These are phyloP conservation scores for Nicotiana noctiflora DNA, from an alignment of 257 asterid species.

Conservation along the genomic window DNA sequence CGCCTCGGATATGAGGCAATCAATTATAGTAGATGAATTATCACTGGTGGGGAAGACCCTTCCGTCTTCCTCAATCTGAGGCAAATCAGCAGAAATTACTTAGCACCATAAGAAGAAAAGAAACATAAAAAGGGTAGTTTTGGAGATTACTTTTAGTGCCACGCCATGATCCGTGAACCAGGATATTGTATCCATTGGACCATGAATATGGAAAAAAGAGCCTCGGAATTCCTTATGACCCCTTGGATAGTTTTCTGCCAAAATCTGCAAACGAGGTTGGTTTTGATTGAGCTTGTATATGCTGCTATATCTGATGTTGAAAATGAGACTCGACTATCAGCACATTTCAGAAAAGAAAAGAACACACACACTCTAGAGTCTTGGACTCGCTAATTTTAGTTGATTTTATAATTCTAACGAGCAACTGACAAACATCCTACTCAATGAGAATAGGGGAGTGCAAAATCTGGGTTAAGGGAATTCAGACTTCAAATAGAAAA, in stretches of 20 bases:
- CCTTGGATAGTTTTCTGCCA: constrained; percentile 89
- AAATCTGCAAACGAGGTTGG: constrained; percentile 30
- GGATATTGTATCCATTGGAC: constrained; percentile 84
- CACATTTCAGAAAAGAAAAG: background rate
- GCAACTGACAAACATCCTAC: background rate
- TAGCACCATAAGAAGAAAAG: background rate
- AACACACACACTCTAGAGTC: background rate
- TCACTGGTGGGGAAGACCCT: constrained; percentile 88
- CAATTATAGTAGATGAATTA: constrained; percentile 72
- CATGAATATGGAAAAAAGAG: constrained; percentile 70
- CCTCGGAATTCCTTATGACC: constrained; percentile 91
- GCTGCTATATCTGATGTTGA: background rate
- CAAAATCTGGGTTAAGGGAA: background rate
- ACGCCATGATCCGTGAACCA: constrained; percentile 89
- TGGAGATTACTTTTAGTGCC: constrained; percentile 51
- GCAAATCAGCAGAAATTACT: constrained; percentile 14
- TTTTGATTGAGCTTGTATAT: background rate
- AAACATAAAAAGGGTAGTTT: constrained; percentile 8
- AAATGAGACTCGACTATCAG: background rate
- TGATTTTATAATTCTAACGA: background rate
- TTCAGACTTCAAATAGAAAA: background rate
- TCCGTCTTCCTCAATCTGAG: constrained; percentile 83
- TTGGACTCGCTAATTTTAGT: background rate
- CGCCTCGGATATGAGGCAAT: constrained; percentile 87
- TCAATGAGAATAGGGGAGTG: background rate